Evolutionary conservation across 257 asterid species (phyloP), one percentile per base, ranked within the genome.

Genomic region (Solanum ossicruentum): DNA sequence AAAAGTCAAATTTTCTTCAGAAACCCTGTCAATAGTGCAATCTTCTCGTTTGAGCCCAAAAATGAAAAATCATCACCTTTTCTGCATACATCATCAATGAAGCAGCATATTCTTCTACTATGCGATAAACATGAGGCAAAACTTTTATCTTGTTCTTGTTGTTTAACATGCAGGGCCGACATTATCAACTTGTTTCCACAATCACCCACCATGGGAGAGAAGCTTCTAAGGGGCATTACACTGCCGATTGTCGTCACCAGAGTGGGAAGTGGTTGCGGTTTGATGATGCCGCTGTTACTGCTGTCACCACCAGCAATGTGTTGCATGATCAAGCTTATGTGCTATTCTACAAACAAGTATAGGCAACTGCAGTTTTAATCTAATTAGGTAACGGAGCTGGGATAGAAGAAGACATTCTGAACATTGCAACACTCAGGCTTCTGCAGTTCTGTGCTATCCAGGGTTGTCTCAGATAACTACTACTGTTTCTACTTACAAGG

Each of bases 151-250:
- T 28, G 43, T 72, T n/a, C 47, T 70, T 26, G 15, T 18, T 11
- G n/a, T 41, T 60, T 49, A 9, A 60, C 83, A 47, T 83, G 83
- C 90, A 96, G 99, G 96, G 98, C 28, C 95, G 98, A 71, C 93
- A 65, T 81, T 94, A 92, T 63, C 93, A 93, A 84, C 97, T 96
- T 9, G 95, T 96, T 58, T 90, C 99, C 4, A 92, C 99, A 15
- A 88, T 94, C 85, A 96, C 98, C 4, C 99, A 96, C 88, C 99
- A 96, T 49, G 99, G 99, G 41, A 92, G 90, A 86, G 98, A 93
- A 90, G 94, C 99, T 26, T 94, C 99, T 0, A 96, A 89, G 88
- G 99, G 98, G 45, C 99, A 96, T 87, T 96, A 96, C 70, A 96
- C 99, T 52, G 94, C 98, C 21, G 98, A 94, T 82, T 93, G 91